Base-by-base conservation (phyloP, 805 yeast genomes). In the Nakazawaea peltata region DNA sequence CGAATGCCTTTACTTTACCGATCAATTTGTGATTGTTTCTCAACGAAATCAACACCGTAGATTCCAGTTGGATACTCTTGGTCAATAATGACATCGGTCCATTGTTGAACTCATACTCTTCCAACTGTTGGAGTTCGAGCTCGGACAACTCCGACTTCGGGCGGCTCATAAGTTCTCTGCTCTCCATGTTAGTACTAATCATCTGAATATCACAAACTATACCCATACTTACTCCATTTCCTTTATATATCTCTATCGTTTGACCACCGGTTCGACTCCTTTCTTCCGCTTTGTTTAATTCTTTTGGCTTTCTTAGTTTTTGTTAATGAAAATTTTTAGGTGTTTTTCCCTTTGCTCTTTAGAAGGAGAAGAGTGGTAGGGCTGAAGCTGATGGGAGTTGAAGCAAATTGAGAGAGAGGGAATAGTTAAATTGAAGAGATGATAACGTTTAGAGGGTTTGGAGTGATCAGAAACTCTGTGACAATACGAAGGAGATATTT, bases 81-180 rank as follows among this genome's bases (percentile, higher is more conserved):
- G 87, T 85, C n/a, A 92, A 70, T 19, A 92, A 67, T 3, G 90
- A 76, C 69, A 92, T 71, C 11, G 99, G 99, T 0, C 98, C 98
- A 58, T 86, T 73, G 40, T 73, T 67, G 50, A 85, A 83, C 54
- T 90, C 97, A 51, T 78, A 86, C 51, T 88, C 95, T 54, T 90
- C 97, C 23, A 88, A 64, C 46, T 75, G 79, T 34, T 75, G 79
- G 21, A 86, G 71, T 52, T 92, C 97, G 15, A 70, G 69, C 44
- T 81, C 85, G 8, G 87, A 74, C 33, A 90, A 68, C 49, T 88
- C 96, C 4, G 83, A 69, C 44, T 81, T 75, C 19, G 94, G 87
- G 42, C 79, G 74, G 50, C 81, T 81, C 35, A 74, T 59, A 28
- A 81, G 64, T 34, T 81, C 90, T 35, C 83, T 78, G 40, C 4